Base-by-base conservation (phyloP, 352 stramenopile genomes). In the Pythium vanterpoolii region DNA sequence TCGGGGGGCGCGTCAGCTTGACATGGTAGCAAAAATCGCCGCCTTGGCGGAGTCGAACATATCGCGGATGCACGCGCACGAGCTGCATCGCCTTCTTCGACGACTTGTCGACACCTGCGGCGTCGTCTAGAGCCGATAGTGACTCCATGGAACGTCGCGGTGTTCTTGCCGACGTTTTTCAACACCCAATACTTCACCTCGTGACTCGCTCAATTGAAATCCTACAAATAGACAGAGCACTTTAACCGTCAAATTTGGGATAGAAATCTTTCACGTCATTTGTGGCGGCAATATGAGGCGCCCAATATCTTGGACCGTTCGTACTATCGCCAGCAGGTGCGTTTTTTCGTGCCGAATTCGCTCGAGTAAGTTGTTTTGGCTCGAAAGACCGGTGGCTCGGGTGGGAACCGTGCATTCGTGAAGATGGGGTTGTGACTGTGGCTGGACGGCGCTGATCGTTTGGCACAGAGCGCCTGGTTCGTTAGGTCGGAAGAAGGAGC, bases 11-110 rank as follows among this genome's bases (percentile, higher is more conserved):
- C 13, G 52, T 59, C 18, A 89, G 61, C 43, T 86, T 86, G 38
- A 91, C 49, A 28, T 70, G 68, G 55, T 89, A 90, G 23, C 71
- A 71, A 52, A 86, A 87, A 43, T 87, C 76, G 21, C 76, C 81
- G 8, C 78, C 78, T 36, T 87, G 79, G 0, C 77, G 77, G 24
- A 92, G 61, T 13, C 77, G 82, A 9, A 87, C 66, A 59, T 85
- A 87, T 21, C 79, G 74, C 4, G 77, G 75, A 21, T 71, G 74
- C n/a, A 89, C 72, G 13, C 71, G 73, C 7, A 87, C 66, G 42
- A 86, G 68, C 55, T 79, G 64, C 18, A 68, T 61, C 9, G 52
- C 27, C 51, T 76, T 80, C 46, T 68, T 77, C 16, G 56, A 43
- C 27, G 33, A 27, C 48, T 73, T 66, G 19, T 63, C 43, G 11